Evolutionary conservation across 345 rosid genomes (phyloP).

Genomic region (Eucalyptus marginata): DNA sequence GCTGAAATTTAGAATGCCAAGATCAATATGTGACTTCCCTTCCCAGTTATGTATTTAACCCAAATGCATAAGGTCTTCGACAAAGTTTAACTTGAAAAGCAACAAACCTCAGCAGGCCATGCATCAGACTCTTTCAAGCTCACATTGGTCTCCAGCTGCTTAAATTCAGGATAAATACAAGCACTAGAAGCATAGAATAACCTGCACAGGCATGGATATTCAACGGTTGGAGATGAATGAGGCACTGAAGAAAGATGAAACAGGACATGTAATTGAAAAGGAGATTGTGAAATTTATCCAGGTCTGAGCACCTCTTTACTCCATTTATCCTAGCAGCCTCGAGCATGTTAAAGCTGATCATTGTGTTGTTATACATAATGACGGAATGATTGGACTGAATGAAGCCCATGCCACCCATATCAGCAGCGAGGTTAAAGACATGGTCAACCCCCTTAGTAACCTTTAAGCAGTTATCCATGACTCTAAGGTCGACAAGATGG

Average conservation of each 20-base stretch:
- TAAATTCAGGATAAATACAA: constrained; percentile 95
- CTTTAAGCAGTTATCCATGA: constrained; percentile 91
- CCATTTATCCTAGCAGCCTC: constrained; percentile 92
- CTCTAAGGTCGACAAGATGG: constrained; percentile 94
- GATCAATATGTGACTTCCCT: neutral
- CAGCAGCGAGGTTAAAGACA: constrained; percentile 97
- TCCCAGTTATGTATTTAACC: neutral
- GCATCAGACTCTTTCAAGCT: constrained; percentile 99
- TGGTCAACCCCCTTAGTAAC: constrained; percentile 72
- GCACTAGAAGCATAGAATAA: constrained; percentile 99
- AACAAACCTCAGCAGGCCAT: constrained; percentile 99
- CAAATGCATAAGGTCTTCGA: neutral
- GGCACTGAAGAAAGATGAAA: neutral
- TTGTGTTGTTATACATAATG: constrained; percentile 96
- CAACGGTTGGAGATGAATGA: neutral
- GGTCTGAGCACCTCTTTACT: constrained; percentile 53
- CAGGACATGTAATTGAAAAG: neutral
- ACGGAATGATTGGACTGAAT: constrained; percentile 98
- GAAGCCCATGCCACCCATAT: constrained; percentile 99
- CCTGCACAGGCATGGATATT: constrained; percentile 13
- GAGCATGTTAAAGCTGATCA: constrained; percentile 98
- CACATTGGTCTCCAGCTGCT: constrained; percentile 96
- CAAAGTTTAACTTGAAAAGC: neutral
- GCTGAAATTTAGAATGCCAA: constrained; percentile 23
- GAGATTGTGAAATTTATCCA: neutral